Base-by-base conservation (phyloP, 2,329 filamentous ascomycete genomes). In the Cordyceps cicadae region DNA sequence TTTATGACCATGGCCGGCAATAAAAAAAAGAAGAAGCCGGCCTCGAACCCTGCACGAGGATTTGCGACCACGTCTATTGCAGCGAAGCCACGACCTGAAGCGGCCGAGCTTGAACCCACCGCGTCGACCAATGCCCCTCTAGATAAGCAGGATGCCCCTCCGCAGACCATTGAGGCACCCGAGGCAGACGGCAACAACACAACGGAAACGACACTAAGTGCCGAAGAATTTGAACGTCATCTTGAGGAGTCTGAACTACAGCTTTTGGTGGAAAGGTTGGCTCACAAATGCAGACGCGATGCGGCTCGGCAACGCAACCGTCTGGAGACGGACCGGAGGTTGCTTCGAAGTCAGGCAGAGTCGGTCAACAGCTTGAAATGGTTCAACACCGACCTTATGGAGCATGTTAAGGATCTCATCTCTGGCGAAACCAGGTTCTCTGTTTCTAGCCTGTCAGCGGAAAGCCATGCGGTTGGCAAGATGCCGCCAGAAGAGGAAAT, bases 51-150 rank as follows among this genome's bases (percentile, higher is more conserved):
- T 62, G 91, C 92, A 45, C 83, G 94, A 73, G 94, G 92, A 19
- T 96, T 97, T 76, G 91, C 93, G 65, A 99, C 94, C 5, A 95
- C 90, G 14, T 97, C 93, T 1, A 83, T 96, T 62, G 90, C 92
- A 49, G 95, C 91, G 26, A 96, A 92, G 67, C 81, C 86, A 9
- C 82, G 90, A 71, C 79, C 83, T 51, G 91, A 93, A 63, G 71
- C 69, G 46, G 66, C 71, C 54, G 77, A 80, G 63, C 63, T 69
- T 57, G 74, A 74, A 45, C 9, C 7, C n/a, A 29, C 57, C 34
- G 37, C 45, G 24, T 34, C 55, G 32, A 14, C 57, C 3, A n/a
- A 14, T 37, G 49, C 57, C 49, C 49, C 49, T 46, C 49, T 14
- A n/a, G 57, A 59, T 45, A 59, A 59, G 26, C 46, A 53, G 34